These are phyloP conservation scores for Euryodendron excelsum DNA, from an alignment of 148 eudicot species.

Conservation along the genomic window DNA sequence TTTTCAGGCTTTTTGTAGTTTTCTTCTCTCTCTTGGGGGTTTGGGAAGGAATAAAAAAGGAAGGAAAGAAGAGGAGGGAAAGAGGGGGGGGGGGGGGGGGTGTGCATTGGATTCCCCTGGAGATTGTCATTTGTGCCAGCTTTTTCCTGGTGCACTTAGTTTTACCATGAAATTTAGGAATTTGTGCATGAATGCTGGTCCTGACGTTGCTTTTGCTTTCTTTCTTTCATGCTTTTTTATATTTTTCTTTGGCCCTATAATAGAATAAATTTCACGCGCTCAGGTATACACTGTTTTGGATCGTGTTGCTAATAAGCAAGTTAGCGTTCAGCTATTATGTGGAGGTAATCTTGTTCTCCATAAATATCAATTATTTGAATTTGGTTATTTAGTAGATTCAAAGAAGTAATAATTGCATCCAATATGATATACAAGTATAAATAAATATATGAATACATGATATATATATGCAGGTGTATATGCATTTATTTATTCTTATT, in stretches of 20 bases:
- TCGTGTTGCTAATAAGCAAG: slow-evolving; percentile 82
- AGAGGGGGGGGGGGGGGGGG: not conserved
- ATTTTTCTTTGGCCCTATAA: not conserved
- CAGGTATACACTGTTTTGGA: slow-evolving; percentile 95
- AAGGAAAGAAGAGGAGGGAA: no score
- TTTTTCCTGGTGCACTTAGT: not conserved
- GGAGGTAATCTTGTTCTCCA: slow-evolving; percentile 53
- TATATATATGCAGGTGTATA: not conserved
- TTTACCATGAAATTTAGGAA: not conserved
- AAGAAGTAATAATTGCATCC: not conserved
- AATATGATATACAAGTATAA: no score
- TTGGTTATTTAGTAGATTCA: slow-evolving; percentile 3
- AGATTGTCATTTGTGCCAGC: not conserved
- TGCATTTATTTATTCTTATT: not conserved
- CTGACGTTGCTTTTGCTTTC: not conserved
- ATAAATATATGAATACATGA: not conserved
- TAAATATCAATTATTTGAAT: not conserved
- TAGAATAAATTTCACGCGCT: slow-evolving; percentile 11
- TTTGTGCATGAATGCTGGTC: not conserved
- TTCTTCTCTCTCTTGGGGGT: not conserved
- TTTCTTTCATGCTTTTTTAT: not conserved
- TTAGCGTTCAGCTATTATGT: slow-evolving; percentile 95
- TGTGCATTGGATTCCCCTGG: slow-evolving; percentile 1
- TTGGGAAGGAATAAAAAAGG: not conserved
- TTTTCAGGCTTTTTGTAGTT: not conserved